Conservation (phyloP, 768 basidiomycete genomes). For the Auriculariales sp. region DNA sequence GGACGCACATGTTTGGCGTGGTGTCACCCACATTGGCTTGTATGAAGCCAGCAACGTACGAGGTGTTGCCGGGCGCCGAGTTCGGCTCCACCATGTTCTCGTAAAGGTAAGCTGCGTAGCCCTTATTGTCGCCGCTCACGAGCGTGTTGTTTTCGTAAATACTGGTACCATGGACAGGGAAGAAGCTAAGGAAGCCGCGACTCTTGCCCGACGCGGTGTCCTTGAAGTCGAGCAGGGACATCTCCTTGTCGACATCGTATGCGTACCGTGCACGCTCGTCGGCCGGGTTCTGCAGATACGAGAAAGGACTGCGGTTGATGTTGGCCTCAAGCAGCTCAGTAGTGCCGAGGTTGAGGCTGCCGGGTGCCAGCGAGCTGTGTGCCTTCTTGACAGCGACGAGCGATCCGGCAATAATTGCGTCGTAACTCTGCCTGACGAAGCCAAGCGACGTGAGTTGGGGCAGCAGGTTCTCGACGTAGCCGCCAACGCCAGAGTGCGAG, state of each 20-base stretch:
- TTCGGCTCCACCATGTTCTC: conserved; percentile 42
- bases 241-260: conserved; percentile 60
- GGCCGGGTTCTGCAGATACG: conserved; percentile 62
- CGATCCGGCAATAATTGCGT: conserved; percentile 57
- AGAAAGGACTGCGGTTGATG: conserved; percentile 59
- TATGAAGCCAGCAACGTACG: conserved; percentile 61
- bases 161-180: conserved; percentile 68
- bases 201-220: conserved; percentile 38
- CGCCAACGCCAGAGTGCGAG: conserved; percentile 59
- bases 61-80: conserved; percentile 49
- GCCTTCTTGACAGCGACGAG: conserved; percentile 56
- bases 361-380: conserved; percentile 43
- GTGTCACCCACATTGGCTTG: conserved; percentile 78
- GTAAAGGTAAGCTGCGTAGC: conserved; percentile 71
- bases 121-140: conserved; percentile 73
- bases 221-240: conserved; percentile 54
- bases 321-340: conserved; percentile 55
- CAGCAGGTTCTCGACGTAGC: conserved; percentile 64
- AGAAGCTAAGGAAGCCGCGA: conserved; percentile 59
- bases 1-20: background rate
- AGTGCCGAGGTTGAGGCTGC: conserved; percentile 49
- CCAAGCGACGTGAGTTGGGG: conserved; percentile 65
- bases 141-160: conserved; percentile 73
- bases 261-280: conserved; percentile 52
- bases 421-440: conserved; percentile 55